These are phyloP conservation scores for Pseudonectria foliicola DNA, from an alignment of 2,329 filamentous ascomycete genomes.

Conservation along the genomic window DNA sequence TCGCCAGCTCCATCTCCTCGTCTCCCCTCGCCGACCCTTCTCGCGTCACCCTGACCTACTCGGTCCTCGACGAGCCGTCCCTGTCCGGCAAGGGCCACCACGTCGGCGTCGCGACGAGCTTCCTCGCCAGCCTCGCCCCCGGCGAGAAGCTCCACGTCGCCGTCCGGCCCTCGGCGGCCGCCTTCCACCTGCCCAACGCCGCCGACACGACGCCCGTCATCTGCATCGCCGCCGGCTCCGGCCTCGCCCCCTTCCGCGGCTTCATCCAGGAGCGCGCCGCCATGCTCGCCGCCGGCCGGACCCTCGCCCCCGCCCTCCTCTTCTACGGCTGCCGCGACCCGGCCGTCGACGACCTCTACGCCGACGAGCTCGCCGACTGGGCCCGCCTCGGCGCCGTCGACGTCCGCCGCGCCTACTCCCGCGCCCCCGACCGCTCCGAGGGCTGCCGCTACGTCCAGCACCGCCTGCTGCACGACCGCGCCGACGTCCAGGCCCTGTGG, in stretches of 20 bases:
- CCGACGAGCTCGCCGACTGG: slow-evolving; percentile 53
- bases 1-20: slow-evolving; percentile 59
- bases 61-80: slow-evolving; percentile 52
- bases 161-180: slow-evolving; percentile 34
- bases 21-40: slow-evolving; percentile 55
- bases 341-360: slow-evolving; percentile 52
- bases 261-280: slow-evolving; percentile 56
- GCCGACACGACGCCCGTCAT: slow-evolving; percentile 42
- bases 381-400: slow-evolving; percentile 40
- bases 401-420: slow-evolving; percentile 50
- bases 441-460: slow-evolving; percentile 45
- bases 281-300: slow-evolving; percentile 41
- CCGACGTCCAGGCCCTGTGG: slow-evolving; percentile 33
- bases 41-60: slow-evolving; percentile 60
- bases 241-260: slow-evolving; percentile 55
- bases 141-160: slow-evolving; percentile 44
- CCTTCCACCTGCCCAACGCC: slow-evolving; percentile 43
- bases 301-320: slow-evolving; percentile 53
- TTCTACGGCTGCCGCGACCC: slow-evolving; percentile 57
- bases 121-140: slow-evolving; percentile 43
- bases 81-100: slow-evolving; percentile 42
- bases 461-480: slow-evolving; percentile 29
- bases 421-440: slow-evolving; percentile 32
- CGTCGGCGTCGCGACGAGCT: slow-evolving; percentile 55
- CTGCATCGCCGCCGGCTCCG: slow-evolving; percentile 45